A percentile compares a stretch with the other conserved stretches of the same genome.
Evolutionary conservation across 139 green algal species (phyloP).

Genomic region (Haematococcus lacustris): DNA sequence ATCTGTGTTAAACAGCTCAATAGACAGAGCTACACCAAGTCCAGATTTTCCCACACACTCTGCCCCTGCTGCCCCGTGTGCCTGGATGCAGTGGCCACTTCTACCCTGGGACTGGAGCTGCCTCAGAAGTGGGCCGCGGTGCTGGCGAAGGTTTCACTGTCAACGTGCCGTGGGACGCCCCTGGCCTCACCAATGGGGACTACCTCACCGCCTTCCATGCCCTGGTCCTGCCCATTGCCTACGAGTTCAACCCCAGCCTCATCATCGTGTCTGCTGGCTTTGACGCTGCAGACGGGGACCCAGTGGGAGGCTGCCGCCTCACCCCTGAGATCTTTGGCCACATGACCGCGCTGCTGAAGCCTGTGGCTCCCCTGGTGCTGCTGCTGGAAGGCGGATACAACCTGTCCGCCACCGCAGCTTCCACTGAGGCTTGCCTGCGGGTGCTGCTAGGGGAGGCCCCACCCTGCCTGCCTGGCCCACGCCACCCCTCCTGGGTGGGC

Average conservation of each 20-base stretch:
- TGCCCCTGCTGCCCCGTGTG: not conserved
- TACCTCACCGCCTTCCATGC: slow-evolving; percentile 56
- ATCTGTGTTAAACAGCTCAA: not conserved
- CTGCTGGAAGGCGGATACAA: slow-evolving; percentile 78
- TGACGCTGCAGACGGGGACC: slow-evolving; percentile 65
- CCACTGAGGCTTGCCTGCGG: slow-evolving; percentile 56
- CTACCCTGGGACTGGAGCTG: slow-evolving; percentile 38
- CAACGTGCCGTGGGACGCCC: slow-evolving; percentile 61
- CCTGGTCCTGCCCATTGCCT: slow-evolving; percentile 46
- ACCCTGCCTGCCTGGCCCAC: slow-evolving; percentile 18
- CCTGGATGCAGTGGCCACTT: slow-evolving; percentile 23
- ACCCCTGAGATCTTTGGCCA: slow-evolving; percentile 54
- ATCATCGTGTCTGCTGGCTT: slow-evolving; percentile 68
- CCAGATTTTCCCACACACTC: not conserved
- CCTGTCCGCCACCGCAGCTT: slow-evolving; percentile 47
- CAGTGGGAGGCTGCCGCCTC: slow-evolving; percentile 55
- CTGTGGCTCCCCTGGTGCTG: slow-evolving; percentile 49
- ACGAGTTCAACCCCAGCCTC: slow-evolving; percentile 57
- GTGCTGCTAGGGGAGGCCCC: slow-evolving; percentile 62
- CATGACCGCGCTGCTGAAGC: slow-evolving; percentile 53
- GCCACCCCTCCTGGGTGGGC: slow-evolving; percentile 7
- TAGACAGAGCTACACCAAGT: not conserved
- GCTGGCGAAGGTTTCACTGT: slow-evolving; percentile 50
- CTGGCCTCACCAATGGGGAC: slow-evolving; percentile 46
- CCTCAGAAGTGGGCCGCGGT: slow-evolving; percentile 43